Evolutionary conservation across 2,329 filamentous ascomycete species (phyloP), one percentile per base, ranked within the genome.

Genomic region (Claviceps sp.): DNA sequence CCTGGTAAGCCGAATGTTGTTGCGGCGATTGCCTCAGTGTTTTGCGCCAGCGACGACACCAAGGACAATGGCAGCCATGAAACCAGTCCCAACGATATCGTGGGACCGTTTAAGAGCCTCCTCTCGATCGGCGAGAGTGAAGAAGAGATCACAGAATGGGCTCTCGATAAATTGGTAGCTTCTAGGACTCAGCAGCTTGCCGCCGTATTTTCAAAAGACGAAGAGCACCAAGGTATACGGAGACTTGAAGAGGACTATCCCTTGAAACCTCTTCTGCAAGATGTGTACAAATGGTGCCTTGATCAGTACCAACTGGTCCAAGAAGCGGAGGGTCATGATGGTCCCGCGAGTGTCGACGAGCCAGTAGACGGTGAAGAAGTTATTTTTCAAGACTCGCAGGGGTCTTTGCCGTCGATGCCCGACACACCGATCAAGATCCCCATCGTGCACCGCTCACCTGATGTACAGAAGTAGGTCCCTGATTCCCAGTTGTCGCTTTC

Each of bases 21-120:
- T 5, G 51, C 56, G 2, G 49, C 59, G 11, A 59, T 68, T 26
- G 63, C 62, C 18, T 53, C 56, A 3, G 57, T 63, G 6, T 69
- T 71, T 42, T 68, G 65, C 52, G 50, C 60, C 5, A 13, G 8
- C 22, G 24, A 26, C 2, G 14, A 16, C 24, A 20, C 24, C 4
- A 36, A 43, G 6, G 46, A 26, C 22, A 30, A 4, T 4, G 5
- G 6, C 43, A 24, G 6, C 24, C 7, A 44, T 13, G 16, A 36
- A 11, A 4, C 26, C 26, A 9, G 9, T 47, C 3, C 22, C 40
- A 2, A 55, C 61, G 8, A 56, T 62, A 30, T 36, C 14, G 24
- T 47, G 11, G 59, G 64, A 1, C 61, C 60, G 13, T 65, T 63
- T 54, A 59, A 54, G 49, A 54, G 57, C 34, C 52, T 67, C 7